Conservation (phyloP, 495 filamentous ascomycete genomes). For the Pyronema omphalodes region DNA sequence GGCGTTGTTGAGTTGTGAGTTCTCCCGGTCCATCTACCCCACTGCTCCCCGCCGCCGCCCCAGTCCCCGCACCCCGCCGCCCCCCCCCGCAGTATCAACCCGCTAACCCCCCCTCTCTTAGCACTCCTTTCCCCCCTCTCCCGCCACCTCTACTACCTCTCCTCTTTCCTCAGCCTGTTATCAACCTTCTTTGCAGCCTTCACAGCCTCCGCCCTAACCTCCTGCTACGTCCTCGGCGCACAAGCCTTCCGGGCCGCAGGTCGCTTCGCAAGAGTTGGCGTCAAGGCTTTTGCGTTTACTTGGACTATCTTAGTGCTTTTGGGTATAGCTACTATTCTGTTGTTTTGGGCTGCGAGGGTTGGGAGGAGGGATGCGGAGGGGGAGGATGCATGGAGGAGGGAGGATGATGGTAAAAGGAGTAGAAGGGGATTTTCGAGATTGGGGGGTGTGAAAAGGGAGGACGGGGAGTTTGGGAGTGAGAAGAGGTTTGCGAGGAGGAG, state of each 20-base stretch:
- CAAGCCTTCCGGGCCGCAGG: constrained; percentile 14
- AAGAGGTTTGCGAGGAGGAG: neutral
- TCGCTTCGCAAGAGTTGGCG: constrained; percentile 21
- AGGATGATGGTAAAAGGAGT: neutral
- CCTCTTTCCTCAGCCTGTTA: constrained; percentile 35
- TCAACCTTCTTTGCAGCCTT: constrained; percentile 43
- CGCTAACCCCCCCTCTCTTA: too few relatives aligned
- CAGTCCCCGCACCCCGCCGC: too few relatives aligned
- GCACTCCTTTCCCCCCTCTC: too few relatives aligned
- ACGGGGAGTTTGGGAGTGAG: neutral
- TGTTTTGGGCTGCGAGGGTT: neutral
- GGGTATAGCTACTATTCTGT: neutral
- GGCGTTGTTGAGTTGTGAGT: constrained; percentile 33
- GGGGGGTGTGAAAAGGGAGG: neutral
- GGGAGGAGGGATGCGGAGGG: too few relatives aligned
- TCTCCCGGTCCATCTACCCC: too few relatives aligned
- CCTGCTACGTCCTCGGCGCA: constrained; percentile 16
- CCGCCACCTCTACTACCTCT: constrained; percentile 39
- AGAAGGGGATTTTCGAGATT: neutral
- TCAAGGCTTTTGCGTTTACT: constrained; percentile 24
- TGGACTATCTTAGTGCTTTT: constrained; percentile 9
- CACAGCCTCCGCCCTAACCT: constrained; percentile 46
- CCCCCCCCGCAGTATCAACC: too few relatives aligned
- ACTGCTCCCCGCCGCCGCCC: too few relatives aligned
- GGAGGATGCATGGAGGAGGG: neutral